Evolutionary conservation across 2,329 filamentous ascomycete genomes (phyloP).

Genomic region (Chalaropsis ovoidea): DNA sequence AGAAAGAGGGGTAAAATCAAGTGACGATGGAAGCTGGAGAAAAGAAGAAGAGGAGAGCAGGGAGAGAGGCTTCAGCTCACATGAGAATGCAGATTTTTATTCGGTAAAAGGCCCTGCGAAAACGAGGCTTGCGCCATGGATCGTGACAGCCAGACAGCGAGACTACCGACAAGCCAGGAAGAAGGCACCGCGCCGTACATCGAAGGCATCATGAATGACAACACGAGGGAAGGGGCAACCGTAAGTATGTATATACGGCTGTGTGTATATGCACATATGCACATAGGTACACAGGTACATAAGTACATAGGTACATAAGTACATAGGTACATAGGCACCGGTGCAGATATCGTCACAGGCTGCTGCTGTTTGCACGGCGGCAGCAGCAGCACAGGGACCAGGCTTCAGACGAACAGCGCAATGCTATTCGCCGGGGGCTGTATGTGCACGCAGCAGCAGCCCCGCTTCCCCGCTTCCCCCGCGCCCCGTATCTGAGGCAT

Average conservation of each 20-base stretch:
- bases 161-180: not conserved
- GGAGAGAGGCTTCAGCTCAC: not conserved
- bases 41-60: not conserved
- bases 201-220: too few relatives aligned
- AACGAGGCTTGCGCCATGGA: slow-evolving; percentile 13
- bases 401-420: not conserved
- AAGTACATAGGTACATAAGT: too few relatives aligned
- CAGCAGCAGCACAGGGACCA: not conserved
- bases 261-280: not conserved
- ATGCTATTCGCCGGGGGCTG: not conserved
- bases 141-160: not conserved
- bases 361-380: too few relatives aligned
- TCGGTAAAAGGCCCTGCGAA: not conserved
- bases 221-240: not conserved
- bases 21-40: not conserved
- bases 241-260: slow-evolving; percentile 2
- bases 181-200: not conserved
- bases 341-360: not conserved
- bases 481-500: too few relatives aligned
- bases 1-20: slow-evolving; percentile 9
- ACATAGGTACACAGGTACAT: not conserved
- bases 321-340: not conserved
- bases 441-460: not conserved
- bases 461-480: slow-evolving; percentile 9
- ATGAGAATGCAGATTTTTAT: not conserved